Evolutionary conservation across 1,139 yeast species (phyloP), one percentile per base, ranked within the genome.

Genomic region (Candida sp.): DNA sequence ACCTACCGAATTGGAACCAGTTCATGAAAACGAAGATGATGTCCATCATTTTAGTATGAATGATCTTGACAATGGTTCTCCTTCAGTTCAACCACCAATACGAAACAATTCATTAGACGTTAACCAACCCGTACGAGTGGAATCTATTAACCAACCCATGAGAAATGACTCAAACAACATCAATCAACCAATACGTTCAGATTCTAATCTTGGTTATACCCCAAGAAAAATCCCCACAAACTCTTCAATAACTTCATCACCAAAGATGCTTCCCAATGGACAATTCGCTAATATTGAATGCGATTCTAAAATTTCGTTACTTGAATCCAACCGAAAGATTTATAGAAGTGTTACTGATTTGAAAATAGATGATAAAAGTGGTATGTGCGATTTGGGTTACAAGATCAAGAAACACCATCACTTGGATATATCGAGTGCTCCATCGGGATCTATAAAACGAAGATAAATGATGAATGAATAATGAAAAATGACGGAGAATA

Each of bases 321-420:
- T 37, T 5, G 39, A 37, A 19, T 27, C 22, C 9, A 37, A 27
- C 19, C 11, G 34, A 19, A 37, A 27, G 34, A 11, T 21, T 9
- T 29, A 25, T n/a, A 37, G 34, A 37, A 19, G 53, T n/a, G 40
- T 43, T 8, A 36, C 48, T 5, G 54, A 54, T 38, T 46, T 50
- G 45, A 50, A 38, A 30, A 42, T 45, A 47, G 52, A 37, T 21
- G 75, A 69, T 42, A 44, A 56, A 23, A 57, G 52, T 46, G 77
- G 77, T 3, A 43, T 56, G 39, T 72, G 78, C 51, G 73, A 72
- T 32, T 63, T 73, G 45, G 79, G 79, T 3, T 74, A 73, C 49
- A 67, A 58, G 49, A 60, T 74, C 39, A 70, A 61, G 47, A 72
- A 64, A 52, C 79, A 74, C 50, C 76, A 72, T 52, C 79, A 74